These are phyloP conservation scores for Fusarium anthophilum DNA, from an alignment of 2,329 filamentous ascomycete species.

Conservation along the genomic window DNA sequence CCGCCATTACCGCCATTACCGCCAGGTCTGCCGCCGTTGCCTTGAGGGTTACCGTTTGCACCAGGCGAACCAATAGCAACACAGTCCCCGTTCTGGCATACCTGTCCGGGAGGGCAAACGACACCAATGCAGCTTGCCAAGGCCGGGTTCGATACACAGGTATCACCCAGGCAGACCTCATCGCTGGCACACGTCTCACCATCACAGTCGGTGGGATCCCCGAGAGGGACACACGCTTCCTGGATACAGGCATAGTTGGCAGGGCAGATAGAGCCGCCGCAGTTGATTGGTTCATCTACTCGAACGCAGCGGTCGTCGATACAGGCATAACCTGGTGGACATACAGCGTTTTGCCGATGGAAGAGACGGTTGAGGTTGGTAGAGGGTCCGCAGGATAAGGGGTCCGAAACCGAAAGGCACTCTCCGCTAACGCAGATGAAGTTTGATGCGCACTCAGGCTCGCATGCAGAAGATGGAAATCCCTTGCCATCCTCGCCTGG, in stretches of 20 bases:
- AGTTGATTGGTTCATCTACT: conserved; percentile 2
- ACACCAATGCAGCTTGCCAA: background rate
- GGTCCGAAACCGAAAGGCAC: conserved; percentile 5
- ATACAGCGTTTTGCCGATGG: conserved; percentile 10
- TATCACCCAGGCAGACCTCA: conserved; percentile 18
- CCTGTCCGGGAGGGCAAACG: background rate
- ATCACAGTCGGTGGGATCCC: conserved; percentile 14
- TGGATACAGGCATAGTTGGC: conserved; percentile 19
- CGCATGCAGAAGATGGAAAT: background rate
- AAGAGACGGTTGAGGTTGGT: background rate
- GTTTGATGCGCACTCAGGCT: background rate
- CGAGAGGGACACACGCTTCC: conserved; percentile 11
- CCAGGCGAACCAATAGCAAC: background rate
- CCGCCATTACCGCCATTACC: background rate
- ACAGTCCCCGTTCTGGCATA: conserved; percentile 9
- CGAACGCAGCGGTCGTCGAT: conserved; percentile 16
- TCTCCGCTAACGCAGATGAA: conserved; percentile 8
- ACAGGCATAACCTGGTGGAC: conserved; percentile 14
- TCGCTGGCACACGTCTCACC: background rate
- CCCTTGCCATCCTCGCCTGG: background rate
- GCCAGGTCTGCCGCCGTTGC: background rate
- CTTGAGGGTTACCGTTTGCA: background rate
- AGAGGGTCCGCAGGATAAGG: conserved; percentile 2
- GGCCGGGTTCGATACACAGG: background rate
- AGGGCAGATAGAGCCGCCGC: conserved; percentile 8